Percentiles rank a stretch among this genome's conserved stretches.
Evolutionary conservation across 176 grass and related monocot species (phyloP).

Genomic region (Alloteropsis semialata): DNA sequence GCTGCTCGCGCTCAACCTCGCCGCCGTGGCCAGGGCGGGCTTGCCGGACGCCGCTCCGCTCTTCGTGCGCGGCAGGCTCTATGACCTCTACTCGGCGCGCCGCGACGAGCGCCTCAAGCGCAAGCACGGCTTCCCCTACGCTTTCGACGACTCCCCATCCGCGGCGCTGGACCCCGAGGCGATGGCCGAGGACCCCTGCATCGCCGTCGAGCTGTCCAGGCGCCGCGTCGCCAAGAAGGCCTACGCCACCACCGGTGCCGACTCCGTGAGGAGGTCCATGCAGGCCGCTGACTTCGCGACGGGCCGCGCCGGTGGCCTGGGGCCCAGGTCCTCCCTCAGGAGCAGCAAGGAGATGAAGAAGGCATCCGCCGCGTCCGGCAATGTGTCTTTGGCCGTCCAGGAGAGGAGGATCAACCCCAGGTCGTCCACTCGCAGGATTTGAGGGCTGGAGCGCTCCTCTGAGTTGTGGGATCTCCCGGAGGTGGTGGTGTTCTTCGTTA

Average conservation of each 20-base stretch:
- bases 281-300: conserved; percentile 25
- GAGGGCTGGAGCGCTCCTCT: not conserved
- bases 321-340: conserved; percentile 53
- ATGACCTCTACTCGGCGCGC: conserved; percentile 78
- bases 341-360: conserved; percentile 85
- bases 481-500: not conserved
- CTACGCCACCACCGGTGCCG: not conserved
- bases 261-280: conserved; percentile 55
- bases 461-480: not conserved
- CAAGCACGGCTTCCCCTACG: conserved; percentile 53
- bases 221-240: conserved; percentile 47
- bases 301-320: conserved; percentile 5
- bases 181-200: conserved; percentile 57
- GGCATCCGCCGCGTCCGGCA: conserved; percentile 18
- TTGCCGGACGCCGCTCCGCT: conserved; percentile 34
- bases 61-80: conserved; percentile 77
- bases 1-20: conserved; percentile 14
- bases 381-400: not conserved
- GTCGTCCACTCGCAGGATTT: conserved; percentile 23
- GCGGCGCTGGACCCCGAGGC: conserved; percentile 25
- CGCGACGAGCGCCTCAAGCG: conserved; percentile 81
- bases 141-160: conserved; percentile 6
- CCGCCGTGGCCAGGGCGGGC: not conserved
- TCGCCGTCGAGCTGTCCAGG: conserved; percentile 76
- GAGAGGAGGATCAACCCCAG: conserved; percentile 32